These are phyloP conservation scores for Tylopilus sp. DNA, from an alignment of 1,284 basidiomycete species.

Conservation along the genomic window DNA sequence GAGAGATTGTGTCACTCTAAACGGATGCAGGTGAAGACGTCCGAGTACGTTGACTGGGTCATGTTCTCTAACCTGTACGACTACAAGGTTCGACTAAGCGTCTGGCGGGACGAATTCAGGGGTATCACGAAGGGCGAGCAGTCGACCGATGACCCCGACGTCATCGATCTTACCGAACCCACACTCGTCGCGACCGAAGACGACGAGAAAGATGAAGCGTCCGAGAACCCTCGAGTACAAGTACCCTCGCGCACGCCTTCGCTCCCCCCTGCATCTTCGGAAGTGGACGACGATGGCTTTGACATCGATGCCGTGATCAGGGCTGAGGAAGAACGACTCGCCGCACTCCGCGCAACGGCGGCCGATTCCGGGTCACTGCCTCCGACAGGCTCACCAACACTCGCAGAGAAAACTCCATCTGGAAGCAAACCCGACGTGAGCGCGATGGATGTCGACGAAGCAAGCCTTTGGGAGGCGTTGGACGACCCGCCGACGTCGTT, in stretches of 20 bases:
- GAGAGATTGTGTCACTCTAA: constrained; percentile 84
- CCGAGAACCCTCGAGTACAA: constrained; percentile 22
- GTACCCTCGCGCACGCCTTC: constrained; percentile 37
- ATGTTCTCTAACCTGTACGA: constrained; percentile 12
- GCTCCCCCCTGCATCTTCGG: constrained; percentile 48
- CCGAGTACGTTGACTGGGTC: background rate
- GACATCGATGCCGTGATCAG: constrained; percentile 51
- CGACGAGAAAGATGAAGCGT: constrained; percentile 22
- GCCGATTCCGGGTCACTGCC: constrained; percentile 2
- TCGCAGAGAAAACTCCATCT: constrained; percentile 15
- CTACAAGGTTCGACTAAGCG: constrained; percentile 58
- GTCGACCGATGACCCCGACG: constrained; percentile 29
- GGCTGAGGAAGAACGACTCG: constrained; percentile 43
- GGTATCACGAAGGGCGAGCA: constrained; percentile 43
- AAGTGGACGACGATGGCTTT: constrained; percentile 53
- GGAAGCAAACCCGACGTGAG: constrained; percentile 12
- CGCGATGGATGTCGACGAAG: constrained; percentile 46
- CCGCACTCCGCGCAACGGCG: constrained; percentile 15
- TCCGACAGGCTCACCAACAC: background rate
- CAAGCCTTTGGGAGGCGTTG: constrained; percentile 49
- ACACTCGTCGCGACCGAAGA: constrained; percentile 19
- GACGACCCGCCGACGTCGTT: constrained; percentile 14
- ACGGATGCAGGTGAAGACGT: constrained; percentile 67
- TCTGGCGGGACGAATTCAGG: constrained; percentile 72
- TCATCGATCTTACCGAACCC: constrained; percentile 32